Evolutionary conservation across 2,329 filamentous ascomycete species (phyloP), one percentile per base, ranked within the genome.

Genomic region (Dactylellina sp.): DNA sequence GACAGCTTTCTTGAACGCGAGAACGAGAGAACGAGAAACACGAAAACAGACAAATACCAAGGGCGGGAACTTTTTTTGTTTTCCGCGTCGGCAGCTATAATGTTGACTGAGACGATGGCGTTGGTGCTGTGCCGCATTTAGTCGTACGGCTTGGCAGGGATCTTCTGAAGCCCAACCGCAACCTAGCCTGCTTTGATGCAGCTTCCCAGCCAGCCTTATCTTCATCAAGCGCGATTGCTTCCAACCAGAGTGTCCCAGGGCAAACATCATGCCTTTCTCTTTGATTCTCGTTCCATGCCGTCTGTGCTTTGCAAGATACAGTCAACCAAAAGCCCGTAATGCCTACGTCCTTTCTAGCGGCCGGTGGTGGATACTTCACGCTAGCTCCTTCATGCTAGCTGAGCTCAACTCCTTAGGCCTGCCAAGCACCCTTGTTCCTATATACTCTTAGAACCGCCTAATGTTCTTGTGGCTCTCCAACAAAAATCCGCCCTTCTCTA

Each of bases 71-170:
- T 25, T 52, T 53, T 37, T 11, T n/a, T n/a, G n/a, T n/a, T n/a
- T n/a, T n/a, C n/a, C n/a, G 35, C 35, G 35, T 35, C 28, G 37
- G 39, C 46, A 22, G 46, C 52, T 66, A n/a, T n/a, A 57, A 32
- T 64, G 40, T 55, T 28, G 47, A 64, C 37, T 28, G 28, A 61
- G 47, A 46, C 22, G 47, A 63, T 47, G 56, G 42, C 24, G 18
- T 50, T 22, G 66, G 28, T 55, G 59, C 39, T 37, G 47, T 74
- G 61, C 61, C 53, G 70, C 56, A 62, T 55, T 63, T 57, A 32
- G 56, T 56, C 37, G 39, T 12, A 32, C 47, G 61, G 70, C 70
- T 74, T 74, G 70, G 70, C 70, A 74, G 60, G 60, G 60, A 40
- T 40, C 24, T 37, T 32, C 52, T 57, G 42, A 32, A 49, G 61